phyloP scores from a whole-genome alignment of 2,329 filamentous ascomycete species.

The Neofusicoccum kwambonambiense region DNA sequence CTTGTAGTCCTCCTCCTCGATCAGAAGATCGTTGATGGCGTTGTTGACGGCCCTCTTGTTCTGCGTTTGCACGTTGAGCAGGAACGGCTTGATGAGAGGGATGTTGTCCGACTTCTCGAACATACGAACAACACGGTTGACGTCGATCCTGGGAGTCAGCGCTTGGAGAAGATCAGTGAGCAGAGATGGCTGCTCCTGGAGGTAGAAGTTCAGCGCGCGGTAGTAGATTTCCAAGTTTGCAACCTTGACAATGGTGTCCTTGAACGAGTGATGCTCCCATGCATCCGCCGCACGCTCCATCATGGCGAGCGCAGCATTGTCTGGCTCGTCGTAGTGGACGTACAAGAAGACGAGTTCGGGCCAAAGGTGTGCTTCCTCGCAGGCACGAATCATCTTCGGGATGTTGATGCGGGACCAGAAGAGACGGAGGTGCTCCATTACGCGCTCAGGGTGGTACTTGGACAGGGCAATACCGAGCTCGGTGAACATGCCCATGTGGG shows the following conservation, averaged over 20 bases:
- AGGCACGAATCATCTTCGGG: conserved; percentile 90
- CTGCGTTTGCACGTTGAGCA: conserved; percentile 91
- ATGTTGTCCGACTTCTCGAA: conserved; percentile 99
- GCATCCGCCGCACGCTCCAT: conserved; percentile 97
- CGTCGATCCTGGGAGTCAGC: conserved; percentile 89
- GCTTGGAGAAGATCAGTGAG: conserved; percentile 93
- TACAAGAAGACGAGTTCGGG: conserved; percentile 97
- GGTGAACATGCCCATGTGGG: conserved; percentile 96
- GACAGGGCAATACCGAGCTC: conserved; percentile 86
- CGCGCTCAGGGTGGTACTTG: conserved; percentile 90
- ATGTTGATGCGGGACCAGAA: conserved; percentile 99
- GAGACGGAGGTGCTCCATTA: conserved; percentile 98
- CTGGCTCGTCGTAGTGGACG: conserved; percentile 97
- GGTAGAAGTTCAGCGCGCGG: conserved; percentile 92
- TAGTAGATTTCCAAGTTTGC: conserved; percentile 99
- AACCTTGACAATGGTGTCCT: conserved; percentile 97
- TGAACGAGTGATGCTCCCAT: conserved; percentile 99
- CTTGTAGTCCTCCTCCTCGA: conserved; percentile 99
- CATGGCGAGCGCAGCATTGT: conserved; percentile 94
- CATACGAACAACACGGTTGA: conserved; percentile 98
- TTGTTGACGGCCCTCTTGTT: conserved; percentile 99
- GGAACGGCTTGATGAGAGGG: conserved; percentile 96
- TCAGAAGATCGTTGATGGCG: conserved; percentile 94
- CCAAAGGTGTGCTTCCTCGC: conserved; percentile 94
- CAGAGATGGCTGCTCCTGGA: conserved; percentile 93